Conservation (phyloP, 768 basidiomycete species). For the Astraeus odoratus region DNA sequence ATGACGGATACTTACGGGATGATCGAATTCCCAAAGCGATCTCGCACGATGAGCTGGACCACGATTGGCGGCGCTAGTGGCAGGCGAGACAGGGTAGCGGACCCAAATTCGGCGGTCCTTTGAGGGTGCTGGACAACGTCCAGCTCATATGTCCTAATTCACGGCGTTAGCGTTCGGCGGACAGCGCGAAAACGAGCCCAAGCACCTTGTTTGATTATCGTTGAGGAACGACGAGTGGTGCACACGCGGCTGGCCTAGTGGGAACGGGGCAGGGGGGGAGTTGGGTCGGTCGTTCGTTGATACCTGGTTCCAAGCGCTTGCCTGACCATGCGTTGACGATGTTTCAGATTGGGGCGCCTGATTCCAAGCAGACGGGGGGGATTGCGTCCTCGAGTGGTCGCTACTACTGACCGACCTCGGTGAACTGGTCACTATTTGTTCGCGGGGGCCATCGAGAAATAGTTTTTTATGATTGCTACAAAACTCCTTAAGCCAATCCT, state of each 20-base stretch:
- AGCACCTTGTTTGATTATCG: constrained; percentile 48
- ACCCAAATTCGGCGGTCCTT: constrained; percentile 76
- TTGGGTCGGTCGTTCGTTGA: constrained; percentile 25
- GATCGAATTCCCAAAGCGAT: constrained; percentile 61
- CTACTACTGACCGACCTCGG: constrained; percentile 32
- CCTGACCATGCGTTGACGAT: constrained; percentile 20
- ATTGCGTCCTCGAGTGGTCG: constrained; percentile 41
- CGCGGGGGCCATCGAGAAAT: constrained; percentile 26
- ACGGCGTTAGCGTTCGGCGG: constrained; percentile 14
- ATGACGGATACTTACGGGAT: constrained; percentile 59
- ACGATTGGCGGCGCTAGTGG: constrained; percentile 82
- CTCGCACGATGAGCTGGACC: constrained; percentile 69
- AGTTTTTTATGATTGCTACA: constrained; percentile 26
- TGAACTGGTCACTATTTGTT: constrained; percentile 23
- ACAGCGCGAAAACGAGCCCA: constrained; percentile 10
- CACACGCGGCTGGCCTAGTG: constrained; percentile 43
- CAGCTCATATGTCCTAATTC: constrained; percentile 62
- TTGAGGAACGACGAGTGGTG: constrained; percentile 54
- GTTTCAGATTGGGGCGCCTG: constrained; percentile 31
- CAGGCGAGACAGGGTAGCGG: constrained; percentile 65
- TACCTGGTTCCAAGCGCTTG: constrained; percentile 21
- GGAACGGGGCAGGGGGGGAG: constrained; percentile 29
- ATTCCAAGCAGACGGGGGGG: constrained; percentile 38
- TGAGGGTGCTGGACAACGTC: constrained; percentile 83
- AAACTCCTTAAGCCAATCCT: constrained; percentile 9